Base-by-base conservation (phyloP, 129 eudicot genomes). In the Lactuca saligna region DNA sequence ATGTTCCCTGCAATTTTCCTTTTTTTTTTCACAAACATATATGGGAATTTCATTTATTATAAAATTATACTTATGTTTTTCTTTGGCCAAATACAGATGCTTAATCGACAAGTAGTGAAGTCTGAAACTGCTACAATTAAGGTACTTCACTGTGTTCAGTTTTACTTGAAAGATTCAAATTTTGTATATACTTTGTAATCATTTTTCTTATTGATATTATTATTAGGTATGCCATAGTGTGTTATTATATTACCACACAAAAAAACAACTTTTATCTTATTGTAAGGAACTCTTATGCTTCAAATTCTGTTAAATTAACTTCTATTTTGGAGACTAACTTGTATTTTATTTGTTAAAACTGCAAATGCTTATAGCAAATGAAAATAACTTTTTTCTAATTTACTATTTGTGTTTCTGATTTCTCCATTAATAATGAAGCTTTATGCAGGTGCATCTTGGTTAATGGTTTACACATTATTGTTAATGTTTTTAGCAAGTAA, bases 121-220 rank as follows among this genome's bases (percentile, higher is more conserved):
- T 87, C 97, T 8, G 97, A 91, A 49, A 79, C 87, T 13, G 95
- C 95, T 39, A 91, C 95, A 20, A 87, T 91, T 38, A 91, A 87
- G 97, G 97, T 91, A 85, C 62, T 10, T 49, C 6, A 14, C 69
- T 17, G 58, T 17, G 16, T 41, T 57, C 35, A 17, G n/a, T 72
- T 68, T 8, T 9, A 54, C 11, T 17, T 72, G 55, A 11, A 34
- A 37, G 11, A 35, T 17, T 13, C 17, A 54, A 17, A 4, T 39
- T n/a, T 63, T 67, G 13, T 6, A 13, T 38, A 17, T 42, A 42
- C 35, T 20, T 63, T 44, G 5, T 17, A 39, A 6, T 42, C 38
- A 10, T 35, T 57, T 35, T 4, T 4, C 6, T 35, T 3, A 35
- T 35, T 35, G 5, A 4, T 35, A 35, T 35, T 42, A 42, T 42